These are phyloP conservation scores for Phaeosphaeriaceae sp. DNA, from an alignment of 2,329 filamentous ascomycete genomes.

Conservation along the genomic window DNA sequence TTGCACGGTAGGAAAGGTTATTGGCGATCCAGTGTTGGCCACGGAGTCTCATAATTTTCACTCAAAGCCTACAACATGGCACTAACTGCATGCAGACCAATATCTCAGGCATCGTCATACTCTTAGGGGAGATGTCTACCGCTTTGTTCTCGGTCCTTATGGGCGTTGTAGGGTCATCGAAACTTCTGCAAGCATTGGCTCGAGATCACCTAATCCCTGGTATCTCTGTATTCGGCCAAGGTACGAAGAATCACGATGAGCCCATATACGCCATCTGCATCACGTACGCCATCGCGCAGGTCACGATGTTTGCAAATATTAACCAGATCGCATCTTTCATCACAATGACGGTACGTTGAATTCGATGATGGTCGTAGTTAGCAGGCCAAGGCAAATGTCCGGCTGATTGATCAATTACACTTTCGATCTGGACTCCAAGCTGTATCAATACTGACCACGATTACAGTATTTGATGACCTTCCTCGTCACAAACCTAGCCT, in stretches of 20 bases:
- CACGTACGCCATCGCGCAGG: conserved; percentile 76
- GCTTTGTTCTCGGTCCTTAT: conserved; percentile 86
- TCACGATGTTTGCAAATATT: conserved; percentile 81
- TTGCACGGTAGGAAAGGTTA: neutral
- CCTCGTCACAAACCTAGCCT: conserved; percentile 85
- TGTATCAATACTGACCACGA: neutral
- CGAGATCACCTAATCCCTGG: conserved; percentile 81
- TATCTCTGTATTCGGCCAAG: conserved; percentile 74
- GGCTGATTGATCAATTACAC: neutral
- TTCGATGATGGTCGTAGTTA: neutral
- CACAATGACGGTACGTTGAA: conserved; percentile 71
- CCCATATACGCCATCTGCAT: conserved; percentile 78
- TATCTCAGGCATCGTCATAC: conserved; percentile 73
- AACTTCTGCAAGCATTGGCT: conserved; percentile 82
- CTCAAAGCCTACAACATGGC: neutral
- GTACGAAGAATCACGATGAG: conserved; percentile 74
- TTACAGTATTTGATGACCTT: conserved; percentile 84
- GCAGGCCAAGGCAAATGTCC: neutral
- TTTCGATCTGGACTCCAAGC: neutral
- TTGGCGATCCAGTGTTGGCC: neutral
- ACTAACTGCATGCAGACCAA: conserved; percentile 61
- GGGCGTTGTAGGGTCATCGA: conserved; percentile 85
- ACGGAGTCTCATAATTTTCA: neutral
- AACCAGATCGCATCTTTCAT: conserved; percentile 90
- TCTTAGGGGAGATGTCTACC: conserved; percentile 82